These are phyloP conservation scores for Chrysoporthe cubensis DNA, from an alignment of 2,329 filamentous ascomycete species.

Conservation along the genomic window DNA sequence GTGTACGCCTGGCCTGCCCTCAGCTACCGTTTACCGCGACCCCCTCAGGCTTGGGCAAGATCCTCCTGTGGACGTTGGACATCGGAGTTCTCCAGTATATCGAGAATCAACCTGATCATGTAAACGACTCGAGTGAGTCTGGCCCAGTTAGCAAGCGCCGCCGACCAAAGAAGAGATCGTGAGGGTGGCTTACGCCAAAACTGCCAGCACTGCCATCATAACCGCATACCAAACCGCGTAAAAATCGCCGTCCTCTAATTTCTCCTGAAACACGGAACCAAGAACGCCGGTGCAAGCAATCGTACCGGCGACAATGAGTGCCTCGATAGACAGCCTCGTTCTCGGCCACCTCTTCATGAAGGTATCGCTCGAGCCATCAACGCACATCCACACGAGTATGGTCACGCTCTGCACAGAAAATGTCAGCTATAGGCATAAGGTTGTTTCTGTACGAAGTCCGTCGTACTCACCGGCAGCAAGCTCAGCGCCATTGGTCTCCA, in stretches of 20 bases:
- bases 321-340: neutral
- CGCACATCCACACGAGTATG: neutral
- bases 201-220: neutral
- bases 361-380: neutral
- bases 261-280: neutral
- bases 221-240: neutral
- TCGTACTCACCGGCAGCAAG: constrained; percentile 5
- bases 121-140: neutral
- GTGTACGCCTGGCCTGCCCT: neutral
- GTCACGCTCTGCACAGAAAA: neutral
- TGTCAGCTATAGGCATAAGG: neutral
- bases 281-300: neutral
- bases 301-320: neutral
- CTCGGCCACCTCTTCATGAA: neutral
- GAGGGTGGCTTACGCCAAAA: neutral
- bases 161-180: no score
- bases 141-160: neutral
- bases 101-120: neutral
- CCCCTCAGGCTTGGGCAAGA: neutral
- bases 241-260: no score
- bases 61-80: neutral
- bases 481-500: neutral
- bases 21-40: neutral
- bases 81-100: neutral
- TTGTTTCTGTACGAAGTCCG: no score